Evolutionary conservation across 2,329 filamentous ascomycete genomes (phyloP), one percentile per base, ranked within the genome.

Genomic region (Calonectria crousiana): DNA sequence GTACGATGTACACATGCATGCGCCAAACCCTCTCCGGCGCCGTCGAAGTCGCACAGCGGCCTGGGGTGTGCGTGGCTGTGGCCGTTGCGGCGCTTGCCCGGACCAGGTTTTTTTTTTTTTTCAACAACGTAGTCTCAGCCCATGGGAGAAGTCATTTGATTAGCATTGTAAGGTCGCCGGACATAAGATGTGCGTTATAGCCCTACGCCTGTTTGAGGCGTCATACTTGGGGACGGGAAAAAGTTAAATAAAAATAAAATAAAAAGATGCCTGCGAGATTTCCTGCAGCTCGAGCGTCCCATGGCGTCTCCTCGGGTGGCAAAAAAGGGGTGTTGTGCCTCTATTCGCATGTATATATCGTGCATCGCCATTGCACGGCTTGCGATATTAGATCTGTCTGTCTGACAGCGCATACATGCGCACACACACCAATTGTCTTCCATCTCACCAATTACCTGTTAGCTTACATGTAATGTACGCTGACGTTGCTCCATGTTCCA

Each of bases 351-450:
- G 75, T 49, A 62, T 73, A 77, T 78, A 79, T 79, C 79, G 74
- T 79, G 76, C 79, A 80, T 79, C 70, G 52, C 38, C 71, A 77
- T 79, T 73, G 74, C 78, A 80, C 77, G 14, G 72, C 74, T 73
- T 78, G 47, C 34, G 68, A 79, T 78, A 81, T 78, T 67, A 79
- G 79, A 81, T 80, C 78, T 77, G 78, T 71, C 74, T 79, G 65
- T 72, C 73, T 74, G 72, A 69, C 75, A 60, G 44, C 62, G 52
- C 67, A 70, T 73, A 26, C 65, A 67, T 44, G 53, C 41, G 14
- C 38, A n/a, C 67, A 51, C 13, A 30, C 67, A 69, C 67, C 14
- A 69, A 60, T 51, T 62, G 52, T 18, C 69, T 30, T 36, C 47
- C 64, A n/a, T 23, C 14, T 30, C 16, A 6, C 44, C 26, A 26